A percentile compares a stretch with the other conserved stretches of the same genome.
phyloP scores from a whole-genome alignment of 1,284 basidiomycete species.

The Cryptococcus hybrid region DNA sequence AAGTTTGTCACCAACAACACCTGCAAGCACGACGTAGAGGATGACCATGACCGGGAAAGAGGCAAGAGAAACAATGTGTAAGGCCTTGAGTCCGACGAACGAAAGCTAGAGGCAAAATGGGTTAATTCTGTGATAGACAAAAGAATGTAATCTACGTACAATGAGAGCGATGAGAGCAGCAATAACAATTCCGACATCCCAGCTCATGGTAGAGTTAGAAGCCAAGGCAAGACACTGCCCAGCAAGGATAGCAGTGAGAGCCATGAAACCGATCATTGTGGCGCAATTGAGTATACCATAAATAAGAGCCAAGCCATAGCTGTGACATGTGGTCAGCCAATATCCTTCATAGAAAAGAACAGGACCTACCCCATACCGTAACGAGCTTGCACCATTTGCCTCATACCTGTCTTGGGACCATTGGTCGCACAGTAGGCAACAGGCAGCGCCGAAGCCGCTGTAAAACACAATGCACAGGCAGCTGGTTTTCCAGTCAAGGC shows the following conservation, averaged over 20 bases:
- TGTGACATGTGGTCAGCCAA: conserved; percentile 35
- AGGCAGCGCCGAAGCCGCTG: conserved; percentile 28
- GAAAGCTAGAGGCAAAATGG: conserved; percentile 40
- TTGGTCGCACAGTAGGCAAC: conserved; percentile 60
- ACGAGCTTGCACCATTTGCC: conserved; percentile 81
- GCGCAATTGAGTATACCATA: conserved; percentile 65
- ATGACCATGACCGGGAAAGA: conserved; percentile 58
- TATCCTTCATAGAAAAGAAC: neutral
- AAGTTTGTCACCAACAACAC: conserved; percentile 62
- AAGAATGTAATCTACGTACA: conserved; percentile 50
- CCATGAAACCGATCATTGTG: conserved; percentile 67
- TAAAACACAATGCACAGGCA: conserved; percentile 36
- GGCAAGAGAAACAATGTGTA: conserved; percentile 47
- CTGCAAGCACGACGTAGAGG: conserved; percentile 70
- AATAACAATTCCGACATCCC: conserved; percentile 79
- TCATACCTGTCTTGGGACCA: conserved; percentile 79
- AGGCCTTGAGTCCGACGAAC: conserved; percentile 53
- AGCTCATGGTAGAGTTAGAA: conserved; percentile 56
- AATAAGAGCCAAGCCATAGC: conserved; percentile 65
- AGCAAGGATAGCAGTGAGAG: conserved; percentile 73
- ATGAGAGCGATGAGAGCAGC: conserved; percentile 73
- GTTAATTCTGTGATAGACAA: neutral
- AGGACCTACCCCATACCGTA: conserved; percentile 63
- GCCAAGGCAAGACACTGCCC: conserved; percentile 75
- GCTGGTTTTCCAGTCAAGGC: conserved; percentile 32